These are phyloP conservation scores for Fusarium sacchari DNA, from an alignment of 2,329 filamentous ascomycete species.

Conservation along the genomic window DNA sequence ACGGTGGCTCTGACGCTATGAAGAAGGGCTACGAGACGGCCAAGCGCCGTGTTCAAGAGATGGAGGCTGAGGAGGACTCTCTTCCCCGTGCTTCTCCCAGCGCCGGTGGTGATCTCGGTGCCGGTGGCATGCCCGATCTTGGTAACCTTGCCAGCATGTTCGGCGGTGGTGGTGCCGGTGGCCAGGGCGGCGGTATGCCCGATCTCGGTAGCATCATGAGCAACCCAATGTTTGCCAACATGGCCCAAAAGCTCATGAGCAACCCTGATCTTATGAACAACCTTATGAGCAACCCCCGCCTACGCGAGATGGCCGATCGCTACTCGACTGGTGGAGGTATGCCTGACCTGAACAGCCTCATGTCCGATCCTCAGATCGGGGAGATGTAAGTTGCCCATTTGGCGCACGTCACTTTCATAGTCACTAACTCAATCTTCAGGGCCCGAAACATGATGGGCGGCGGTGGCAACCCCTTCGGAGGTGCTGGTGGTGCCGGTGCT, in stretches of 20 bases:
- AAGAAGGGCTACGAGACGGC: conserved; percentile 96
- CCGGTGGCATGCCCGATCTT: conserved; percentile 72
- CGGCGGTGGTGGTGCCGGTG: conserved; percentile 66
- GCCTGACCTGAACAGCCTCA: conserved; percentile 85
- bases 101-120: conserved; percentile 60
- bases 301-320: conserved; percentile 86
- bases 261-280: conserved; percentile 93
- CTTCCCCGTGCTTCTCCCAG: conserved; percentile 60
- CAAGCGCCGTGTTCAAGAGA: conserved; percentile 85
- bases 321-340: conserved; percentile 84
- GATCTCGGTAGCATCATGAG: conserved; percentile 89
- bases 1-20: conserved; percentile 95
- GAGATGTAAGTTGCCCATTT: conserved; percentile 78
- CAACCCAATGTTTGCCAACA: conserved; percentile 97
- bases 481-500: conserved; percentile 36
- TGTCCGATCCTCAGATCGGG: conserved; percentile 91
- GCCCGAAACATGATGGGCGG: conserved; percentile 59
- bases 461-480: conserved; percentile 41
- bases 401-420: background rate
- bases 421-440: conserved; percentile 44
- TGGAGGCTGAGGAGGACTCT: conserved; percentile 61
- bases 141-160: conserved; percentile 77
- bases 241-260: conserved; percentile 97
- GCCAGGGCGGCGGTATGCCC: conserved; percentile 82
- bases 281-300: conserved; percentile 91